These are phyloP conservation scores for Tolypocladium guangdongense DNA, from an alignment of 2,329 filamentous ascomycete genomes.

Conservation along the genomic window DNA sequence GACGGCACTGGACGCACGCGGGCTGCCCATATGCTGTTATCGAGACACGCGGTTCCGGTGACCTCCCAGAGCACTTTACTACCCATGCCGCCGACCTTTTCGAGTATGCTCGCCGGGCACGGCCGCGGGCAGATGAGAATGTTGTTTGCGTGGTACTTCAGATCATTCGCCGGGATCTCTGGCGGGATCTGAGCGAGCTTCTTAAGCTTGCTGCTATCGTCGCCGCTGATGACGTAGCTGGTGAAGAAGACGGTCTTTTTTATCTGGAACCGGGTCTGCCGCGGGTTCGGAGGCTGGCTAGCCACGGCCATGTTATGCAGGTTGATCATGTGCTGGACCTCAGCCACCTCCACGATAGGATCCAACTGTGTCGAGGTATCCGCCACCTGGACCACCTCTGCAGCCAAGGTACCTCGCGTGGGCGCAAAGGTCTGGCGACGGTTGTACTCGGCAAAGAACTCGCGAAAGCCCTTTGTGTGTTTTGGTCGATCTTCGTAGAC, in stretches of 20 bases:
- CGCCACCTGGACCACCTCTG: slow-evolving; percentile 78
- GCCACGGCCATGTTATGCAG: slow-evolving; percentile 57
- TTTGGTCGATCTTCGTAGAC: slow-evolving; percentile 57
- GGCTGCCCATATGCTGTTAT: slow-evolving; percentile 82
- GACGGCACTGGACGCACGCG: slow-evolving; percentile 62
- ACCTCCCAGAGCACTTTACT: slow-evolving; percentile 78
- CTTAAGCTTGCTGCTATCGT: slow-evolving; percentile 62
- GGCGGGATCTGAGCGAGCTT: slow-evolving; percentile 55
- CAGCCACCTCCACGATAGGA: slow-evolving; percentile 67
- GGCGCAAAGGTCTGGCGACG: slow-evolving; percentile 34
- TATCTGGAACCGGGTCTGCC: slow-evolving; percentile 49
- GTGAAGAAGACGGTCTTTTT: slow-evolving; percentile 87
- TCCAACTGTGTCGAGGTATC: slow-evolving; percentile 66
- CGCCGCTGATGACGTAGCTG: slow-evolving; percentile 69
- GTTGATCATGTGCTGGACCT: slow-evolving; percentile 84
- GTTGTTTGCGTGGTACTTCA: slow-evolving; percentile 77
- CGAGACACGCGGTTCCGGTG: slow-evolving; percentile 60
- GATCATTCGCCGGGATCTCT: slow-evolving; percentile 53
- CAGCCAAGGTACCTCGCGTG: slow-evolving; percentile 53
- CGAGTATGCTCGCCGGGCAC: slow-evolving; percentile 59
- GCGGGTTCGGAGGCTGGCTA: slow-evolving; percentile 21
- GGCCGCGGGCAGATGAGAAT: slow-evolving; percentile 80
- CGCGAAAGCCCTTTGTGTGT: slow-evolving; percentile 70
- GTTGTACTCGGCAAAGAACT: slow-evolving; percentile 76
- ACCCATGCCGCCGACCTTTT: slow-evolving; percentile 80